Percentiles rank a stretch among this genome's conserved stretches.
Evolutionary conservation across 768 basidiomycete species (phyloP).

Genomic region (Suillus plorans): DNA sequence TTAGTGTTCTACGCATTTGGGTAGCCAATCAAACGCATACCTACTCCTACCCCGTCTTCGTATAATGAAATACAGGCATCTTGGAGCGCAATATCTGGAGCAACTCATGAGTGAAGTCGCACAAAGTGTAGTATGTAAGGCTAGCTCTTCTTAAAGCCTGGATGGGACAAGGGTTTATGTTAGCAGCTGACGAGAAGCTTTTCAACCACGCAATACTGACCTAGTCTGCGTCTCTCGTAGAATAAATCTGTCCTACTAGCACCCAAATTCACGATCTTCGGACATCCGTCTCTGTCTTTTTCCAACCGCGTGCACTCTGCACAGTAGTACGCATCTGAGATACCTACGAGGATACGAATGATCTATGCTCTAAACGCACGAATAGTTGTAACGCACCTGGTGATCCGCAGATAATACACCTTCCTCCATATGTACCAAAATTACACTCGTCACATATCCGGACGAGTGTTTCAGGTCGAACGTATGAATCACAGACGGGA

Average conservation of each 20-base stretch:
- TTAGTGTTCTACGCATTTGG: background rate
- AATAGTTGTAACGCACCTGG: constrained; percentile 59
- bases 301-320: constrained; percentile 96
- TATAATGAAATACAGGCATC: background rate
- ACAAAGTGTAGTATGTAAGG: background rate
- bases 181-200: background rate
- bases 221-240: constrained; percentile 85
- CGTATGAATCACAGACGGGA: constrained; percentile 98
- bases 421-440: constrained; percentile 95
- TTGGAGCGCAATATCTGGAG: background rate
- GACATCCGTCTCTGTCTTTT: constrained; percentile 97
- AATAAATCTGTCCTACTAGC: constrained; percentile 91
- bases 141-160: constrained; percentile 36
- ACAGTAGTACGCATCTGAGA: constrained; percentile 99
- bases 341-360: constrained; percentile 52
- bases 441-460: constrained; percentile 99
- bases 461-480: constrained; percentile 96
- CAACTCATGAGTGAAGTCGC: background rate
- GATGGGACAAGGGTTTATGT: background rate
- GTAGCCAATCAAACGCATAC: no score
- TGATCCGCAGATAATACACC: constrained; percentile 97
- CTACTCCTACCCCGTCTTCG: background rate
- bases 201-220: constrained; percentile 36
- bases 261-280: constrained; percentile 97
- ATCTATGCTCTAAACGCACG: background rate